phyloP scores from a whole-genome alignment of 257 asterid species.

The Penstemon davidsonii region DNA sequence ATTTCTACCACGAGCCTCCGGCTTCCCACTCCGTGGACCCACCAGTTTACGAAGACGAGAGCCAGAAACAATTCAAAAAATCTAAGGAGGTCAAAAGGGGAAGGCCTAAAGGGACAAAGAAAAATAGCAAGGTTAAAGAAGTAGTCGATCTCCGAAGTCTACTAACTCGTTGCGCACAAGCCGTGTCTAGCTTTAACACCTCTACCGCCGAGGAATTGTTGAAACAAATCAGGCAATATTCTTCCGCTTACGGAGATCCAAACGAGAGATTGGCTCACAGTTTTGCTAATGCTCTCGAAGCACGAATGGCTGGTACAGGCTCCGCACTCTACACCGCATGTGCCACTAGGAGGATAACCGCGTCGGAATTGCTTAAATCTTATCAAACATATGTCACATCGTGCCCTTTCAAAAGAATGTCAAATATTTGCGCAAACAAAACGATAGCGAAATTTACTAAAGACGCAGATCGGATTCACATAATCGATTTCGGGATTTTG shows the following conservation, averaged over 20 bases:
- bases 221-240: conserved; percentile 40
- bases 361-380: conserved; percentile 44
- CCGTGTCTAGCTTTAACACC: conserved; percentile 39
- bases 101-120: conserved; percentile 49
- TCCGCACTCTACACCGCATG: conserved; percentile 38
- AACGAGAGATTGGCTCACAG: conserved; percentile 57
- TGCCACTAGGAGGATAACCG: conserved; percentile 28
- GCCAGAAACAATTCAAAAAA: conserved; percentile 31
- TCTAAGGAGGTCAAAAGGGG: conserved; percentile 40
- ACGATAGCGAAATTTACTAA: conserved; percentile 35
- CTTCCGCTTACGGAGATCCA: conserved; percentile 51
- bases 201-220: conserved; percentile 31
- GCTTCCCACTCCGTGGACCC: conserved; percentile 9
- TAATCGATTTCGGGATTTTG: conserved; percentile 64
- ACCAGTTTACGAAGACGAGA: conserved; percentile 32
- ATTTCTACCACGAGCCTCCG: conserved; percentile 40
- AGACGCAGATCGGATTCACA: conserved; percentile 44
- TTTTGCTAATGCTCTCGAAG: conserved; percentile 63
- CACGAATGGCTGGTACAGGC: conserved; percentile 59
- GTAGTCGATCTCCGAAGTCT: conserved; percentile 45
- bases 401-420: conserved; percentile 62
- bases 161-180: conserved; percentile 54
- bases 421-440: conserved; percentile 58
- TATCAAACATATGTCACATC: conserved; percentile 46
- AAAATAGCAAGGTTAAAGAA: conserved; percentile 26